Percentiles rank a stretch among this genome's conserved stretches.
Evolutionary conservation across 2,329 filamentous ascomycete species (phyloP).

Genomic region (Diplocarpon rosae): DNA sequence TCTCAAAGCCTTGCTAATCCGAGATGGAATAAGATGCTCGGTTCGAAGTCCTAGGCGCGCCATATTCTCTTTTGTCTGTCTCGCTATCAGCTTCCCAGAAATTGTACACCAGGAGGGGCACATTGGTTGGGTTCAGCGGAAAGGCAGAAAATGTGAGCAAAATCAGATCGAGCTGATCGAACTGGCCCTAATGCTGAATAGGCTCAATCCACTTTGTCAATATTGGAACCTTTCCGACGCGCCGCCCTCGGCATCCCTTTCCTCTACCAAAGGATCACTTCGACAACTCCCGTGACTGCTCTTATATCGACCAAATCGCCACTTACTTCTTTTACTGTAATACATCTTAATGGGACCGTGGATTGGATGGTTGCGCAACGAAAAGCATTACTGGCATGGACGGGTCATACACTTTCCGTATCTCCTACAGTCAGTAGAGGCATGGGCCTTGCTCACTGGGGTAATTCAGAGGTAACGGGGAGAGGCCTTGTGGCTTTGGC

Average conservation of each 20-base stretch:
- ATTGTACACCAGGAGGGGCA: conserved; percentile 85
- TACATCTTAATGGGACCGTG: conserved; percentile 84
- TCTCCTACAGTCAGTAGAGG: conserved; percentile 64
- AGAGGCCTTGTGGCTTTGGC: conserved; percentile 76
- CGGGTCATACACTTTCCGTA: conserved; percentile 71
- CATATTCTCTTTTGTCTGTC: conserved; percentile 88
- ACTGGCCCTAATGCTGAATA: conserved; percentile 28
- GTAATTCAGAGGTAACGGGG: conserved; percentile 78
- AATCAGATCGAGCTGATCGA: background rate
- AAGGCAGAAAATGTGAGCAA: conserved; percentile 72
- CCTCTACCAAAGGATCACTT: conserved; percentile 83
- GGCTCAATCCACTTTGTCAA: conserved; percentile 79
- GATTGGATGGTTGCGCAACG: conserved; percentile 93
- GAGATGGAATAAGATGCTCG: conserved; percentile 57
- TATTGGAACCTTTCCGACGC: conserved; percentile 75
- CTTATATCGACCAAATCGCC: conserved; percentile 81
- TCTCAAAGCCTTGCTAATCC: no score
- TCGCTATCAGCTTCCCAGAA: conserved; percentile 87
- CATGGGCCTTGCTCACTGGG: conserved; percentile 79
- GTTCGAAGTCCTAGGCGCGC: conserved; percentile 86
- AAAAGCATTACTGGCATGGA: conserved; percentile 89
- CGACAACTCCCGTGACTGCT: conserved; percentile 77
- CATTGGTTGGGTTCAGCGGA: conserved; percentile 79
- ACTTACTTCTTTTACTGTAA: conserved; percentile 73
- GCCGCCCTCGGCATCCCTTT: conserved; percentile 81